Conservation (phyloP, 805 yeast species). For the Cyberlindnera galapagoensis region DNA sequence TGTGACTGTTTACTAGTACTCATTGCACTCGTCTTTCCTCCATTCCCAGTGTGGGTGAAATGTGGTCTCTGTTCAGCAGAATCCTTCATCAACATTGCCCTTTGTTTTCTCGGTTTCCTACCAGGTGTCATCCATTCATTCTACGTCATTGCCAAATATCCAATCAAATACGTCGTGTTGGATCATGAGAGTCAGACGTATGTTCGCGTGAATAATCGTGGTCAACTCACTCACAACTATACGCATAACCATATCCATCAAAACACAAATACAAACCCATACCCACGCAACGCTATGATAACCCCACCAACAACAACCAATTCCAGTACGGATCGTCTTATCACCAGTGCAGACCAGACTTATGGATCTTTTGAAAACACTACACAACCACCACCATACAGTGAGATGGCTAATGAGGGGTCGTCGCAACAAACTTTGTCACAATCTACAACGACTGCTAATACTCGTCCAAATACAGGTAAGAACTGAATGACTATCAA, state of each 20-base stretch:
- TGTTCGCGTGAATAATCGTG: conserved; percentile 6
- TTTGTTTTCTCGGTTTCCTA: conserved; percentile 63
- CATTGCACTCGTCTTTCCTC: conserved; percentile 69
- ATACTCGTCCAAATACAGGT: too few relatives aligned
- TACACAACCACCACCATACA: conserved; percentile 19
- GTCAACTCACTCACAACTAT: too few relatives aligned
- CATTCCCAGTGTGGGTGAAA: conserved; percentile 69
- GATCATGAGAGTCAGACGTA: conserved; percentile 24
- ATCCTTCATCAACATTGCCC: conserved; percentile 58
- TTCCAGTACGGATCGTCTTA: conserved; percentile 5
- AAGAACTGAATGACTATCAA: too few relatives aligned
- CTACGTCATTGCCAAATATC: conserved; percentile 73
- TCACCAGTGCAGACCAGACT: conserved; percentile 8
- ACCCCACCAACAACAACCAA: background rate
- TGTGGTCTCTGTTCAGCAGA: conserved; percentile 71
- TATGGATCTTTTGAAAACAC: conserved; percentile 13
- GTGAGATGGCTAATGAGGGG: too few relatives aligned
- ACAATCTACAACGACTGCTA: too few relatives aligned
- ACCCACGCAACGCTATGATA: too few relatives aligned
- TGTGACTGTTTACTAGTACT: conserved; percentile 63
- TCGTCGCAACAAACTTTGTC: too few relatives aligned
- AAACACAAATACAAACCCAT: too few relatives aligned
- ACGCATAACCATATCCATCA: too few relatives aligned
- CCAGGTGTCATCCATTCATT: conserved; percentile 77
- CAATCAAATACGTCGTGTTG: conserved; percentile 31